Conservation (phyloP, 768 basidiomycete species). For the Suillus brevipes region DNA sequence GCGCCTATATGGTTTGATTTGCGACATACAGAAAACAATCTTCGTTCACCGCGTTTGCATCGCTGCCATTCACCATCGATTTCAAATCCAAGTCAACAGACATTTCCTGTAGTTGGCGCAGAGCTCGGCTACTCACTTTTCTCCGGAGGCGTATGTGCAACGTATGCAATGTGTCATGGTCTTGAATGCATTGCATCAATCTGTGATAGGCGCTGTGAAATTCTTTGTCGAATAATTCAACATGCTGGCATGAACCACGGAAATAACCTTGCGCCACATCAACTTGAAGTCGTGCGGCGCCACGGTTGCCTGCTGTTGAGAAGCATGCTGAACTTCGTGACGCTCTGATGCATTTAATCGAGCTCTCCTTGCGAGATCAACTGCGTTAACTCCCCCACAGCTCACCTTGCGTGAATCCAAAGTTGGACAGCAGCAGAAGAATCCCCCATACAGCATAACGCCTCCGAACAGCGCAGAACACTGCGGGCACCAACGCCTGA, state of each 20-base stretch:
- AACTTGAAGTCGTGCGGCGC: background rate
- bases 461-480: background rate
- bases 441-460: background rate
- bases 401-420: background rate
- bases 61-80: background rate
- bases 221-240: background rate
- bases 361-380: background rate
- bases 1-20: background rate
- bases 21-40: background rate
- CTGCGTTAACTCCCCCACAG: background rate
- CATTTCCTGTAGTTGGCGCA: background rate
- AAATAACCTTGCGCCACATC: background rate
- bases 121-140: background rate
- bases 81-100: background rate
- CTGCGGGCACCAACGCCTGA: background rate
- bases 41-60: background rate
- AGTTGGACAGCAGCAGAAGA: background rate
- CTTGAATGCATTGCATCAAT: background rate
- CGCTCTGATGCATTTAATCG: background rate
- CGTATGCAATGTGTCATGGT: background rate
- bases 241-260: background rate
- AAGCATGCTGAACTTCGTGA: background rate
- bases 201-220: background rate
- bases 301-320: background rate
- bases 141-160: background rate